Evolutionary conservation across 2,329 filamentous ascomycete species (phyloP).

Genomic region (Sarocladium oryzae): DNA sequence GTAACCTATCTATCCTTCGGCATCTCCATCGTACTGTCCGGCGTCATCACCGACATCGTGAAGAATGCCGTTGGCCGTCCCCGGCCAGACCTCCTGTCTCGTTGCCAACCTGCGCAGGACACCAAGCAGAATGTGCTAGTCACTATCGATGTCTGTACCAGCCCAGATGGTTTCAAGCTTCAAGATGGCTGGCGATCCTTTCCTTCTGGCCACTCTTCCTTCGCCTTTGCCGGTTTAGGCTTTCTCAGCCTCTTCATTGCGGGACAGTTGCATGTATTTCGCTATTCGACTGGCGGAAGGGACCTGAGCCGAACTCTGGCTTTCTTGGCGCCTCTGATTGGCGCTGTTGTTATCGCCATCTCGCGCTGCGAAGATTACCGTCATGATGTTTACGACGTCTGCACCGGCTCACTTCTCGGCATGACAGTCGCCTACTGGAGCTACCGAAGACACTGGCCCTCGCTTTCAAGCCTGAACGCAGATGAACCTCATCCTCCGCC

Average conservation of each 20-base stretch:
- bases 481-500: constrained; percentile 51
- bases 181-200: constrained; percentile 84
- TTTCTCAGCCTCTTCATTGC: constrained; percentile 66
- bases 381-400: constrained; percentile 66
- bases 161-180: constrained; percentile 58
- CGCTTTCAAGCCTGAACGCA: constrained; percentile 44
- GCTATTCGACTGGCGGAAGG: constrained; percentile 33
- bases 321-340: constrained; percentile 52
- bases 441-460: constrained; percentile 59
- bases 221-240: constrained; percentile 72
- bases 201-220: constrained; percentile 73
- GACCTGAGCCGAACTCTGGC: constrained; percentile 51
- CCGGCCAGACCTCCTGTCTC: constrained; percentile 55
- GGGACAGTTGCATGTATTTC: constrained; percentile 57
- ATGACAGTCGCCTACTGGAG: constrained; percentile 57
- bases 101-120: constrained; percentile 63
- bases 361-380: constrained; percentile 64
- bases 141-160: constrained; percentile 65
- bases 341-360: constrained; percentile 61
- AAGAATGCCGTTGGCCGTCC: constrained; percentile 84
- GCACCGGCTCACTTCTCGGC: constrained; percentile 53
- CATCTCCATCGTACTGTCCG: constrained; percentile 69
- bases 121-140: constrained; percentile 49
- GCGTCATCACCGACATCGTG: constrained; percentile 80
- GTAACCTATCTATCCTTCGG: constrained; percentile 76